A percentile compares a stretch with the other conserved stretches of the same genome.
These are phyloP conservation scores for Ogataea corticis DNA, from an alignment of 805 yeast species.

Conservation along the genomic window DNA sequence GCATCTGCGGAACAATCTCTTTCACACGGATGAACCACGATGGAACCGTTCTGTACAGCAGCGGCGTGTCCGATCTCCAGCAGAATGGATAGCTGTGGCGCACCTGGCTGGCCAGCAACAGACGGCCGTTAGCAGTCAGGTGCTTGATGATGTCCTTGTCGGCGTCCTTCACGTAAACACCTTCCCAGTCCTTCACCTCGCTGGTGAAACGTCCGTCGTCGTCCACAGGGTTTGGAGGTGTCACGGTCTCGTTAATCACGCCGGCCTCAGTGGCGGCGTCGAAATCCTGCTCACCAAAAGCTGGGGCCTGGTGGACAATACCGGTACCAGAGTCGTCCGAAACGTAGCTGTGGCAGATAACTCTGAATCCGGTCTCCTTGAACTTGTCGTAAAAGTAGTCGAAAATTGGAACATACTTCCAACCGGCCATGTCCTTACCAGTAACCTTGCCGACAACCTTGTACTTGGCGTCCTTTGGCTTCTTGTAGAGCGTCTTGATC, in stretches of 20 bases:
- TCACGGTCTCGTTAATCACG: conserved; percentile 62
- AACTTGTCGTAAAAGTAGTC: conserved; percentile 76
- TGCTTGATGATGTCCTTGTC: conserved; percentile 87
- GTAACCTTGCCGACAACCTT: conserved; percentile 75
- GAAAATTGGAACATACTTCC: conserved; percentile 80
- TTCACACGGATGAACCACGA: conserved; percentile 96
- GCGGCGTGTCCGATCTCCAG: conserved; percentile 99
- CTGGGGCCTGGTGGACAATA: conserved; percentile 97
- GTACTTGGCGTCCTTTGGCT: conserved; percentile 87
- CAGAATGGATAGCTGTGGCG: conserved; percentile 98
- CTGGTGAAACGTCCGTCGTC: conserved; percentile 83
- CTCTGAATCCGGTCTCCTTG: conserved; percentile 78
- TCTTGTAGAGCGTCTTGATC: conserved; percentile 83
- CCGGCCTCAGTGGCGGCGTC: conserved; percentile 76
- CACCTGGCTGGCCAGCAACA: conserved; percentile 77
- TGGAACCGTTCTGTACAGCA: conserved; percentile 93
- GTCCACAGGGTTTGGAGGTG: conserved; percentile 94
- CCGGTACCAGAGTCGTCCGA: conserved; percentile 97
- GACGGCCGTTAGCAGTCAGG: conserved; percentile 73
- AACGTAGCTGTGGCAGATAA: conserved; percentile 81
- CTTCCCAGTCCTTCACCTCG: conserved; percentile 73
- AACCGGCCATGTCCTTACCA: conserved; percentile 81
- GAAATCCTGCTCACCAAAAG: conserved; percentile 99
- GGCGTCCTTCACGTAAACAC: conserved; percentile 92
- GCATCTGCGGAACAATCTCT: conserved; percentile 86